Percentiles rank a stretch among this genome's conserved stretches.
These are phyloP conservation scores for Aspergillus fijiensis DNA, from an alignment of 2,329 filamentous ascomycete species.

Conservation along the genomic window DNA sequence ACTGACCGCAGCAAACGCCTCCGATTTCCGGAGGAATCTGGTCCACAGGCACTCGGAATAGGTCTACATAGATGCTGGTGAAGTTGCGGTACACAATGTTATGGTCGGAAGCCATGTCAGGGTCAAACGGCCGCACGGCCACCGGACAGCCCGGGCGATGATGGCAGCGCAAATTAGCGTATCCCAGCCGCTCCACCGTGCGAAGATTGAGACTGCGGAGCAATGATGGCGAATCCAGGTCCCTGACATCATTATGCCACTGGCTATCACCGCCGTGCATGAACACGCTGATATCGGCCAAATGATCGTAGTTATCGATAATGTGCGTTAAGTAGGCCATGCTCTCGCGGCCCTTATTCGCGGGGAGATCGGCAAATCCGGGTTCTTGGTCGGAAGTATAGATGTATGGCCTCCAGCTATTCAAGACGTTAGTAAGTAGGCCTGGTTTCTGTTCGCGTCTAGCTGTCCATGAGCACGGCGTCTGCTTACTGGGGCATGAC, in stretches of 20 bases:
- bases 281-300: constrained; percentile 60
- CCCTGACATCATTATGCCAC: constrained; percentile 29
- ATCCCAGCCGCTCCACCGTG: constrained; percentile 34
- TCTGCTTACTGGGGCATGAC: constrained; percentile 8
- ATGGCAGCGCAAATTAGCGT: constrained; percentile 37
- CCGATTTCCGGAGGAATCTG: constrained; percentile 14
- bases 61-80: constrained; percentile 14
- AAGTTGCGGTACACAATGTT: constrained; percentile 24
- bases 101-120: constrained; percentile 22
- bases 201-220: constrained; percentile 28
- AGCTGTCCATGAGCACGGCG: neutral
- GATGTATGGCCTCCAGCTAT: constrained; percentile 20
- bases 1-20: constrained; percentile 25
- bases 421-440: neutral
- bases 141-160: constrained; percentile 36
- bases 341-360: constrained; percentile 56
- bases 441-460: neutral
- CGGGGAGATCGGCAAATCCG: constrained; percentile 12
- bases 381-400: constrained; percentile 21
- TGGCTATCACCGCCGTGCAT: constrained; percentile 46
- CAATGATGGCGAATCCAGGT: constrained; percentile 20
- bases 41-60: constrained; percentile 10
- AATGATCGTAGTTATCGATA: constrained; percentile 58
- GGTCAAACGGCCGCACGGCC: constrained; percentile 30
- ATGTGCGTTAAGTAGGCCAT: constrained; percentile 63